These are phyloP conservation scores for Pyrenophora tritici-repentis DNA, from an alignment of 2,329 filamentous ascomycete species.

Conservation along the genomic window DNA sequence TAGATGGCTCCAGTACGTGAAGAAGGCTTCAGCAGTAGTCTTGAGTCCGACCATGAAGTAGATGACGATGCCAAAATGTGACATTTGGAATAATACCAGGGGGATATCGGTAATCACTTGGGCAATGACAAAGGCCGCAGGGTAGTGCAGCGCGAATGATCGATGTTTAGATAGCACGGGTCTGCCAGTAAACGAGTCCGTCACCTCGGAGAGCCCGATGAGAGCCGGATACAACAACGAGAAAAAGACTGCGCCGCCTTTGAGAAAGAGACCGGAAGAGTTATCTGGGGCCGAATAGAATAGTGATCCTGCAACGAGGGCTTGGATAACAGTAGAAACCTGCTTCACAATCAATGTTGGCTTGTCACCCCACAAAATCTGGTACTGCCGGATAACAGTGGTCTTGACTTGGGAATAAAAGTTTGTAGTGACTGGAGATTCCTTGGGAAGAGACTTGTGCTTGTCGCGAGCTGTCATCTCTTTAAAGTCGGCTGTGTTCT, in stretches of 20 bases:
- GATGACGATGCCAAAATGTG: conserved; percentile 63
- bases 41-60: conserved; percentile 84
- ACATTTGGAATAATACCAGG: conserved; percentile 62
- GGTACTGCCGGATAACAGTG: conserved; percentile 65
- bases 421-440: conserved; percentile 56
- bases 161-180: conserved; percentile 86
- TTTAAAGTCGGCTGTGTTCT: conserved; percentile 55
- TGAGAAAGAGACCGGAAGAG: conserved; percentile 65
- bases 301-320: conserved; percentile 67
- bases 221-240: conserved; percentile 65
- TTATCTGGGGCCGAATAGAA: conserved; percentile 68
- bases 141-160: conserved; percentile 83
- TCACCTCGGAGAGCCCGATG: conserved; percentile 69
- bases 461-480: conserved; percentile 60
- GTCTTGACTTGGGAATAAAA: conserved; percentile 55
- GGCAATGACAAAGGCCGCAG: conserved; percentile 74
- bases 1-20: conserved; percentile 73
- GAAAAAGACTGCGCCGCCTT: conserved; percentile 68
- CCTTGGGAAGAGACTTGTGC: conserved; percentile 56
- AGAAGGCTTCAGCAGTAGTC: conserved; percentile 73
- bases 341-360: conserved; percentile 67
- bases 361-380: conserved; percentile 68
- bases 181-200: conserved; percentile 59
- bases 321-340: conserved; percentile 60
- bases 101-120: conserved; percentile 64